Conservation (phyloP, 2,329 filamentous ascomycete species). For the Neonectria magnoliae region DNA sequence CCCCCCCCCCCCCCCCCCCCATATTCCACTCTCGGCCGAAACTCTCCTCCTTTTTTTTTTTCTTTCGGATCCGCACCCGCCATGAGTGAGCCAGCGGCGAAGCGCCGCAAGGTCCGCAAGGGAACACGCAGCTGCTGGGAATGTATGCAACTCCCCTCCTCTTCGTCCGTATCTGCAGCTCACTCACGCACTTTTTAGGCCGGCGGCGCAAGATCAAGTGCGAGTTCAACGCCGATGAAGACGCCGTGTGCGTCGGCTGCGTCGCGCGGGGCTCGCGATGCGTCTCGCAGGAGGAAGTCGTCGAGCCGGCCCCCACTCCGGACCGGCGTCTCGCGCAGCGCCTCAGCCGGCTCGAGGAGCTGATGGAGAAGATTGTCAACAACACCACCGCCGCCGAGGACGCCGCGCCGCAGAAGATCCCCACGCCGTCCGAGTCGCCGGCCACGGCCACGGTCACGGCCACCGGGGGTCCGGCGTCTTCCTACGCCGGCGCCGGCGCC, state of each 20-base stretch:
- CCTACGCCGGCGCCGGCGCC: constrained; percentile 26
- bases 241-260: constrained; percentile 59
- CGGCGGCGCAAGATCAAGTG: constrained; percentile 64
- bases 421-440: constrained; percentile 33
- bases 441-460: neutral
- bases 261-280: constrained; percentile 53
- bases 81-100: constrained; percentile 35
- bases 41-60: too few species aligned
- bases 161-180: neutral
- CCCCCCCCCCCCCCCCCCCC: neutral
- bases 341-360: constrained; percentile 56
- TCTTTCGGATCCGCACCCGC: neutral
- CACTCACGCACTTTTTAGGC: constrained; percentile 30
- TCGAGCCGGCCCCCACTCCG: constrained; percentile 44
- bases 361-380: constrained; percentile 58
- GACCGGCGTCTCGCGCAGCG: constrained; percentile 55
- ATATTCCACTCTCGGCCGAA: constrained; percentile 36
- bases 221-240: constrained; percentile 53
- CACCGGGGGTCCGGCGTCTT: neutral
- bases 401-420: neutral
- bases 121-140: constrained; percentile 70
- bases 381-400: constrained; percentile 28
- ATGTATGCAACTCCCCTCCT: constrained; percentile 38
- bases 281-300: constrained; percentile 58
- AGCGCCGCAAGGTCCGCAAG: constrained; percentile 58